phyloP scores from a whole-genome alignment of 257 asterid species.

The Orobanche coerulescens region DNA sequence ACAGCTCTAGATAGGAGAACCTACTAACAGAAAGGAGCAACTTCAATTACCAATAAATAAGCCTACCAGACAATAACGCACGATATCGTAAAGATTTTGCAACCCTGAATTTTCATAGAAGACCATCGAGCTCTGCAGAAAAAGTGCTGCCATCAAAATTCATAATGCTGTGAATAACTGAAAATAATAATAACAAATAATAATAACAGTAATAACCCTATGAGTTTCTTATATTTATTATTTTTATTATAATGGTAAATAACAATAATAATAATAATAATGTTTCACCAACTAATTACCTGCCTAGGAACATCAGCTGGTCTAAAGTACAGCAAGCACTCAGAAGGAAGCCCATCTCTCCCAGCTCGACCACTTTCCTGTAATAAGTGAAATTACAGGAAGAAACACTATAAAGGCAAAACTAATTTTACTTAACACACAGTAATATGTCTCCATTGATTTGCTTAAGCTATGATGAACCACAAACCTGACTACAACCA shows the following conservation, averaged over 20 bases:
- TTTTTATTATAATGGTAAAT: no score
- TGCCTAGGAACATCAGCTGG: constrained; percentile 95
- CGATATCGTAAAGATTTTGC: constrained; percentile 87
- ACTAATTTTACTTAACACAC: constrained; percentile 19
- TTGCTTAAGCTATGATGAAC: constrained; percentile 97
- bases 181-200: no score
- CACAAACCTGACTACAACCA: constrained; percentile 89
- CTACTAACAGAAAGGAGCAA: background rate
- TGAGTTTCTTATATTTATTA: no score
- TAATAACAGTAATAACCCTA: no score
- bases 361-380: constrained; percentile 99
- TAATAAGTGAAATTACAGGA: constrained; percentile 23
- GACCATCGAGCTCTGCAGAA: constrained; percentile 96
- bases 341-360: constrained; percentile 98
- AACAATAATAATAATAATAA: no score
- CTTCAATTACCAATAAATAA: background rate
- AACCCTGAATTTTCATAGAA: constrained; percentile 89
- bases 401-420: constrained; percentile 28
- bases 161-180: constrained; percentile 8
- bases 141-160: constrained; percentile 18
- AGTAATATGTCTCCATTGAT: constrained; percentile 97
- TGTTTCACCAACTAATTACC: constrained; percentile 35
- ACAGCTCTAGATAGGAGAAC: no score
- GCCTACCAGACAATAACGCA: constrained; percentile 76
- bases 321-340: constrained; percentile 82